These are phyloP conservation scores for Cercospora sesami DNA, from an alignment of 2,329 filamentous ascomycete genomes.

Conservation along the genomic window DNA sequence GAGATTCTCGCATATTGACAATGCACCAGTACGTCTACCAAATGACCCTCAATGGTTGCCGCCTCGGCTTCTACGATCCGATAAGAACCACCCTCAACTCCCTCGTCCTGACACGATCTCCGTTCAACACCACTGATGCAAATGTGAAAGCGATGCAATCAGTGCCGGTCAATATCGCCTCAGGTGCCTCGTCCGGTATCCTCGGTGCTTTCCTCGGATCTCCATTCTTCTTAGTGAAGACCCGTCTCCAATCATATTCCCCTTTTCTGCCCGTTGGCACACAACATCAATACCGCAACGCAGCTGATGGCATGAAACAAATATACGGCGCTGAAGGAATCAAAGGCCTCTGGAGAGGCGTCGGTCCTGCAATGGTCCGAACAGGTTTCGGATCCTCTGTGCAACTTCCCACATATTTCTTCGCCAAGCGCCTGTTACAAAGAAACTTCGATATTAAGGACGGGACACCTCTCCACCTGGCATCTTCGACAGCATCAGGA, in stretches of 20 bases:
- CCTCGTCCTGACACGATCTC: constrained; percentile 59
- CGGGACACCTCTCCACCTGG: constrained; percentile 81
- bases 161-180: constrained; percentile 88
- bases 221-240: constrained; percentile 98
- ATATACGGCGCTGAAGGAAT: constrained; percentile 79
- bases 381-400: constrained; percentile 96
- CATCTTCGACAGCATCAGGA: constrained; percentile 84
- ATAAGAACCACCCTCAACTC: constrained; percentile 64
- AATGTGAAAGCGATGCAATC: constrained; percentile 61
- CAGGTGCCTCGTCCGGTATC: constrained; percentile 83
- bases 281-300: constrained; percentile 90
- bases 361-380: constrained; percentile 89
- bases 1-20: neutral
- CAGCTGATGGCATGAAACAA: constrained; percentile 75
- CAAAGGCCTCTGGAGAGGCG: constrained; percentile 81
- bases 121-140: constrained; percentile 59
- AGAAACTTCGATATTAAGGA: constrained; percentile 86
- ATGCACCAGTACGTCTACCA: constrained; percentile 81
- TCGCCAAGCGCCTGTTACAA: constrained; percentile 83
- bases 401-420: constrained; percentile 96
- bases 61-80: constrained; percentile 95
- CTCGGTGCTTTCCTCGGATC: constrained; percentile 90
- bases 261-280: constrained; percentile 92
- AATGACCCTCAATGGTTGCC: constrained; percentile 92
- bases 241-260: constrained; percentile 88